A percentile compares a stretch with the other conserved stretches of the same genome.
These are phyloP conservation scores for Tylopilus rubrobrunneus DNA, from an alignment of 768 basidiomycete species.

Conservation along the genomic window DNA sequence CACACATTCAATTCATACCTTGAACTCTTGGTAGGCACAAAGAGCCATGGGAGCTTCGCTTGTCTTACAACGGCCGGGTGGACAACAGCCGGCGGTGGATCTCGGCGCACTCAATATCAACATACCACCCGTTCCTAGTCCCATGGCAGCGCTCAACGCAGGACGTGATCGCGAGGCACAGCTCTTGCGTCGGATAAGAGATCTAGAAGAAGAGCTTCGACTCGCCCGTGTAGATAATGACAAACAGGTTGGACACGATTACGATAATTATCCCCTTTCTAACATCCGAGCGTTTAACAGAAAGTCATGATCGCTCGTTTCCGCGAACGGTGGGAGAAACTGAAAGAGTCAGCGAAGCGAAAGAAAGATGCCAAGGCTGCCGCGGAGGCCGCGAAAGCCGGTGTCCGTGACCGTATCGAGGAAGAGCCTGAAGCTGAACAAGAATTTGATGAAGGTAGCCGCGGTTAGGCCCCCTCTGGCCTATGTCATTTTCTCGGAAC, in stretches of 20 bases:
- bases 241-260: conserved; percentile 58
- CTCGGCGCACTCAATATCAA: conserved; percentile 57
- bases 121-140: conserved; percentile 43
- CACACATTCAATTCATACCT: neutral
- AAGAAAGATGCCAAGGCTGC: conserved; percentile 73
- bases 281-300: conserved; percentile 36
- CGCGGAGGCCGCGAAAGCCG: conserved; percentile 40
- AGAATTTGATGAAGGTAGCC: conserved; percentile 36
- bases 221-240: conserved; percentile 66
- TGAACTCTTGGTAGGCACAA: conserved; percentile 54
- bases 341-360: conserved; percentile 83
- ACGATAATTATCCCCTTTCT: conserved; percentile 6
- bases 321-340: conserved; percentile 84
- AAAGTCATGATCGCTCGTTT: conserved; percentile 81
- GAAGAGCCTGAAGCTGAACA: conserved; percentile 66
- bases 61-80: conserved; percentile 44
- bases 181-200: conserved; percentile 51
- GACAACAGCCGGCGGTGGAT: conserved; percentile 42
- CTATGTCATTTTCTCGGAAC: neutral
- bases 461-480: neutral
- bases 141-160: conserved; percentile 48
- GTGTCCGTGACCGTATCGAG: conserved; percentile 64
- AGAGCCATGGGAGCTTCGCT: conserved; percentile 71
- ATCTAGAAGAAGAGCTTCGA: conserved; percentile 78
- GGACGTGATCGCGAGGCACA: conserved; percentile 55